phyloP scores from a whole-genome alignment of 441 rosid species.

The Bruguiera hainesii region DNA sequence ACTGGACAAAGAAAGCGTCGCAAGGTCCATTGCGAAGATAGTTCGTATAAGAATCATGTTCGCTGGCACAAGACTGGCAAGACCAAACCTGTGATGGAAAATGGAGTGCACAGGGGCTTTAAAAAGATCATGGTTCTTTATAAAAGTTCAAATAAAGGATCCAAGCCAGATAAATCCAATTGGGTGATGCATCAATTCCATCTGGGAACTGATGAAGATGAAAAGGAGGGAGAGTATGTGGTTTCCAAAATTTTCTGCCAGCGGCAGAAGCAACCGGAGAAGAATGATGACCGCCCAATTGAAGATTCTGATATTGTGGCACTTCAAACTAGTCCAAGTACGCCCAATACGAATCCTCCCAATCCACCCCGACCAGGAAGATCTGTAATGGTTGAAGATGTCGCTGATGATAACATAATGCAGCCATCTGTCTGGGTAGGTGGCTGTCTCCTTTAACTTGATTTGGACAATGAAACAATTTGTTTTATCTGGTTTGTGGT shows the following conservation, averaged over 20 bases:
- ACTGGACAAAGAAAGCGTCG: constrained; percentile 95
- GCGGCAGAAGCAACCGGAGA: constrained; percentile 46
- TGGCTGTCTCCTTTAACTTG: not conserved
- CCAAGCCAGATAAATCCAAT: constrained; percentile 64
- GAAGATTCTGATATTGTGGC: constrained; percentile 41
- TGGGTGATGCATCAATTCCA: constrained; percentile 97
- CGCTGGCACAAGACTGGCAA: constrained; percentile 99
- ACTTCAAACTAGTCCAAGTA: constrained; percentile 50
- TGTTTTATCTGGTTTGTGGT: not conserved
- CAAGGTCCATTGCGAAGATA: constrained; percentile 47
- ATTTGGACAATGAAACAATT: not conserved
- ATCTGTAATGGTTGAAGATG: constrained; percentile 34
- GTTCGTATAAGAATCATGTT: constrained; percentile 46
- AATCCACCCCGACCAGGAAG: constrained; percentile 46
- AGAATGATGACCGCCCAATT: constrained; percentile 24
- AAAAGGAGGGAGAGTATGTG: constrained; percentile 67
- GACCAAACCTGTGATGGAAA: constrained; percentile 58
- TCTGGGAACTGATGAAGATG: constrained; percentile 73
- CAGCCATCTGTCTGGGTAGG: constrained; percentile 34
- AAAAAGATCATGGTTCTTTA: constrained; percentile 95
- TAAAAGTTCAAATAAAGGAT: constrained; percentile 60
- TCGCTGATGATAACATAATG: constrained; percentile 28
- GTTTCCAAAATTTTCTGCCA: constrained; percentile 75
- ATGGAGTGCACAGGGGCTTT: constrained; percentile 68
- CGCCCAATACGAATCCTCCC: constrained; percentile 61